Conservation (phyloP, 257 asterid species). For the Primulina eburnea region DNA sequence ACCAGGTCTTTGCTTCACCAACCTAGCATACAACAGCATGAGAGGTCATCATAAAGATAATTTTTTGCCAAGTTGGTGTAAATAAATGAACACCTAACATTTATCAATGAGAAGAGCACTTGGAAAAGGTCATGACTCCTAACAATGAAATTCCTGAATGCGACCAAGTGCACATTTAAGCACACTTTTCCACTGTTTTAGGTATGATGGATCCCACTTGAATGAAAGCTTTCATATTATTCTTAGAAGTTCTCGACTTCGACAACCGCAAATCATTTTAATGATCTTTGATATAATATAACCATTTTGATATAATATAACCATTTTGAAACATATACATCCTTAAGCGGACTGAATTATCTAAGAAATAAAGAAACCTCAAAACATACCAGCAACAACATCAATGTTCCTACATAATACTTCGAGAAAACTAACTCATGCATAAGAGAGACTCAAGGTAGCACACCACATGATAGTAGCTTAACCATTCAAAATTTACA, state of each 20-base stretch:
- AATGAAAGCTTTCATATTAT: neutral
- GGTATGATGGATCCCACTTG: neutral
- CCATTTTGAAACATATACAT: constrained; percentile 5
- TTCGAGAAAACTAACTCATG: constrained; percentile 10
- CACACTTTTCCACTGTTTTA: neutral
- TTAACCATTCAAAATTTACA: neutral
- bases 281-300: neutral
- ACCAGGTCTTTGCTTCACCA: constrained; percentile 74
- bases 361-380: constrained; percentile 18
- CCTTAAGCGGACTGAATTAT: constrained; percentile 19
- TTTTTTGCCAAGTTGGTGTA: neutral
- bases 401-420: neutral
- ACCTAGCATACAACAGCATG: constrained; percentile 39
- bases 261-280: neutral
- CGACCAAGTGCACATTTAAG: neutral
- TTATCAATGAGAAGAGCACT: constrained; percentile 9
- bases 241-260: neutral
- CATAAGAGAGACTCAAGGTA: constrained; percentile 1
- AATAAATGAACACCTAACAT: constrained; percentile 13
- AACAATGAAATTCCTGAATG: constrained; percentile 9
- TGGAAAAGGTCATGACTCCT: constrained; percentile 1
- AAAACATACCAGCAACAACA: constrained; percentile 11
- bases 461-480: constrained; percentile 12
- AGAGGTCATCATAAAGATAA: constrained; percentile 21
- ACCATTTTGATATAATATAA: neutral